phyloP scores from a whole-genome alignment of 176 grass and related monocot species.

The Zoysia pacifica region DNA sequence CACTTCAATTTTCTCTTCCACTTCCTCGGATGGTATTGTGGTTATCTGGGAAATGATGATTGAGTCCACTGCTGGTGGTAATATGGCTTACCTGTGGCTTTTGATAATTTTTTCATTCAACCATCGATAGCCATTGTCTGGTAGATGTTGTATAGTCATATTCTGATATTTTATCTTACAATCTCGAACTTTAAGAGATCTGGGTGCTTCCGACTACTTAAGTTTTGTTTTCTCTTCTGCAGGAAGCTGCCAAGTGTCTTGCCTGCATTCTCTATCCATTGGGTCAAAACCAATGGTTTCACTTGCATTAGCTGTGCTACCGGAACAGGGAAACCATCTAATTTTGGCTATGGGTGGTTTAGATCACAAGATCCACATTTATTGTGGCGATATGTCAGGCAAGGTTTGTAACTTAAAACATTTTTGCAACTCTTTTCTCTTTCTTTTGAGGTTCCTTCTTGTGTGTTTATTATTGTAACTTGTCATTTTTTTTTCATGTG shows the following conservation, averaged over 20 bases:
- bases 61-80: constrained; percentile 50
- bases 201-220: background rate
- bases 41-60: constrained; percentile 71
- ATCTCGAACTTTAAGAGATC: constrained; percentile 5
- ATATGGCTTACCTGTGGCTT: constrained; percentile 34
- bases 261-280: constrained; percentile 71
- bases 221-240: constrained; percentile 21
- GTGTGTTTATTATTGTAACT: constrained; percentile 33
- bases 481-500: constrained; percentile 18
- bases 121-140: background rate
- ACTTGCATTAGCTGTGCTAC: constrained; percentile 76
- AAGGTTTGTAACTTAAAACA: constrained; percentile 59
- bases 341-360: constrained; percentile 97
- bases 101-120: background rate
- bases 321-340: constrained; percentile 45
- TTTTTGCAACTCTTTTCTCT: background rate
- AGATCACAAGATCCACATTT: constrained; percentile 92
- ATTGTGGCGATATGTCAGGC: constrained; percentile 60
- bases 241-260: constrained; percentile 75
- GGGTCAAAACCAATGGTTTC: constrained; percentile 95
- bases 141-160: constrained; percentile 4
- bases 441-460: background rate
- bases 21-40: constrained; percentile 83
- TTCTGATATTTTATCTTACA: background rate
- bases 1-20: constrained; percentile 76